Conservation (phyloP, 139 green algal species). For the Yamagishiella unicocca region DNA sequence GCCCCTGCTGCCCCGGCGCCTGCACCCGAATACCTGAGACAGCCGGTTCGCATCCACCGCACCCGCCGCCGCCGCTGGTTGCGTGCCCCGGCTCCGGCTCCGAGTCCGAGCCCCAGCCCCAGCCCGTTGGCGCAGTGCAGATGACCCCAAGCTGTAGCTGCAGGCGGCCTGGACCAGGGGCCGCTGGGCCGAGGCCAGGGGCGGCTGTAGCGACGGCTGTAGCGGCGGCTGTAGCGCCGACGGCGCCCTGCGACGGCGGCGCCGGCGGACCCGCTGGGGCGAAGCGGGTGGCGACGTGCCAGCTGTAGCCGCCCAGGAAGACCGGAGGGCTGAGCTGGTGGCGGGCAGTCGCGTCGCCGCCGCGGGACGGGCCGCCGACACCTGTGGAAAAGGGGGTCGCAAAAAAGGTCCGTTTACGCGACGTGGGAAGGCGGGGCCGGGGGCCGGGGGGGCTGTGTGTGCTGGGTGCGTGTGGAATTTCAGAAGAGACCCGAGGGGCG, state of each 20-base stretch:
- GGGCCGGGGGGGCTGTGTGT: not conserved
- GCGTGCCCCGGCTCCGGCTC: no score
- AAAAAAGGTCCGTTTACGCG: not conserved
- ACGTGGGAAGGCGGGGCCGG: not conserved
- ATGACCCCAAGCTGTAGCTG: conserved; percentile 30
- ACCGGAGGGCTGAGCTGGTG: not conserved
- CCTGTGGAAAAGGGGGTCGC: not conserved
- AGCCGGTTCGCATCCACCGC: not conserved
- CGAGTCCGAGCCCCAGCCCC: no score
- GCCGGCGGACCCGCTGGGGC: not conserved
- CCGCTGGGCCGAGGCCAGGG: not conserved
- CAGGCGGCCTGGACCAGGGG: not conserved
- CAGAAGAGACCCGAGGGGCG: not conserved
- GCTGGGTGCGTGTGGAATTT: not conserved
- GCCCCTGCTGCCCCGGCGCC: not conserved
- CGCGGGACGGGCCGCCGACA: not conserved
- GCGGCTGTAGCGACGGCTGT: not conserved
- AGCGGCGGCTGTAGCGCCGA: not conserved
- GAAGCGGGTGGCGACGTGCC: conserved; percentile 34
- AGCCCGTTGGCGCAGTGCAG: not conserved
- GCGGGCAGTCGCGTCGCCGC: not conserved
- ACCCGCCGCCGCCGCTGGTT: not conserved
- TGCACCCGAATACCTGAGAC: not conserved
- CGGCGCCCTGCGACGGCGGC: not conserved
- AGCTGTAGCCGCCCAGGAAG: conserved; percentile 25